Percentiles rank a stretch among this genome's conserved stretches.
Conservation (phyloP, 352 stramenopile species). For the Phytopythium sindhum region DNA sequence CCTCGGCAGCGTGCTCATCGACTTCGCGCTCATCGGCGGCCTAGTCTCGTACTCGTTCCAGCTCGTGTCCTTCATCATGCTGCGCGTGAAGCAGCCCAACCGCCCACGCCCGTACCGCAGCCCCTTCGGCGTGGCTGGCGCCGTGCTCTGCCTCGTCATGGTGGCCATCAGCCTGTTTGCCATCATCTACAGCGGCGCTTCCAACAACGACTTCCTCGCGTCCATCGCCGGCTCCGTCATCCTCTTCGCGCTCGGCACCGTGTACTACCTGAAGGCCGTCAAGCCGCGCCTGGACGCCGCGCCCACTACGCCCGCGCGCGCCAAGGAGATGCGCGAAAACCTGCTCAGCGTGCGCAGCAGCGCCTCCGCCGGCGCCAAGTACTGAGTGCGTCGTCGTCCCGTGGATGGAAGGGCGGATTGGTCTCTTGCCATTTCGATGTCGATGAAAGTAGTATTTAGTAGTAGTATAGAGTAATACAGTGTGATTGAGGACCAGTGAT, state of each 20-base stretch:
- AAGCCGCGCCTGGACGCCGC: conserved; percentile 26
- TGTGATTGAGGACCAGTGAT: too few species aligned
- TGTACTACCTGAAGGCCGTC: conserved; percentile 39
- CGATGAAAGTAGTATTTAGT: too few species aligned
- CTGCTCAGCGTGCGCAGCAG: conserved; percentile 25
- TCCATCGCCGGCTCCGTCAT: conserved; percentile 41
- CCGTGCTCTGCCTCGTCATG: conserved; percentile 35
- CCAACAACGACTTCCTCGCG: conserved; percentile 43
- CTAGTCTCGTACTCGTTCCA: conserved; percentile 64
- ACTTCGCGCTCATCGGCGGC: conserved; percentile 43
- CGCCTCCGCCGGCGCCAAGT: not conserved
- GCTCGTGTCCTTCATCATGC: conserved; percentile 52
- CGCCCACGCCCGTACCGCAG: conserved; percentile 43
- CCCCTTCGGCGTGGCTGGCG: conserved; percentile 42
- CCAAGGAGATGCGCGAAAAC: conserved; percentile 39
- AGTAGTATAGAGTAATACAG: too few species aligned
- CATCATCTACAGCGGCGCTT: conserved; percentile 56
- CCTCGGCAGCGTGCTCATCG: conserved; percentile 57
- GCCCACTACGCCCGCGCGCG: conserved; percentile 20
- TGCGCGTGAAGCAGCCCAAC: conserved; percentile 46
- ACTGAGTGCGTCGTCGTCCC: too few species aligned
- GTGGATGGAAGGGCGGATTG: too few species aligned
- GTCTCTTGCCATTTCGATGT: too few species aligned
- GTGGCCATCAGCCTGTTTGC: conserved; percentile 38
- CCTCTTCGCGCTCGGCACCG: conserved; percentile 39